These are phyloP conservation scores for Coemansia sp. DNA, from an alignment of 192 early-diverging fungal species.

Conservation along the genomic window DNA sequence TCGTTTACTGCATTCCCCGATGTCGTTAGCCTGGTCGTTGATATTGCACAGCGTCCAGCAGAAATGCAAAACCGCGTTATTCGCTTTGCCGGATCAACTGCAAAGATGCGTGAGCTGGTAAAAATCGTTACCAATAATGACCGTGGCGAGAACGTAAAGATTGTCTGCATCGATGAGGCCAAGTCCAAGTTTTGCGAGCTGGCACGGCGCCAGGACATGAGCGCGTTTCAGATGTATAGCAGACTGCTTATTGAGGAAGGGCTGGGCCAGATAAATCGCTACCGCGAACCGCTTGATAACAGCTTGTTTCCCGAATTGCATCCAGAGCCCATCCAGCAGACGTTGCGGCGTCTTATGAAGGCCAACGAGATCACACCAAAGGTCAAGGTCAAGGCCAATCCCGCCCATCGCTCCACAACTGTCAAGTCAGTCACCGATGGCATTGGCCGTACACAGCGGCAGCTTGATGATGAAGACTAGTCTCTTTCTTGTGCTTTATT, in stretches of 20 bases:
- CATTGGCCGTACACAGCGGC: constrained; percentile 4
- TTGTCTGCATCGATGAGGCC: constrained; percentile 33
- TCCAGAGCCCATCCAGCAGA: constrained; percentile 22
- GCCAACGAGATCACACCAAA: neutral
- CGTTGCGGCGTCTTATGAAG: constrained; percentile 21
- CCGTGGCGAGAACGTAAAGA: constrained; percentile 30
- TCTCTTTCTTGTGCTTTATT: neutral
- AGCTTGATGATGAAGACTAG: neutral
- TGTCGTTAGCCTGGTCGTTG: constrained; percentile 18
- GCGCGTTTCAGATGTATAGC: constrained; percentile 35
- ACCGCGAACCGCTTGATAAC: constrained; percentile 37
- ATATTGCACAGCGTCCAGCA: constrained; percentile 24
- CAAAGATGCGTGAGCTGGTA: constrained; percentile 38
- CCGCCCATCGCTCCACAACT: constrained; percentile 20
- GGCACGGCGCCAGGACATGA: constrained; percentile 25
- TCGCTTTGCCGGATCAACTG: constrained; percentile 33
- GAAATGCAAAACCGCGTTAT: constrained; percentile 42
- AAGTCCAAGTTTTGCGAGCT: constrained; percentile 27
- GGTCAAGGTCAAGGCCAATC: neutral
- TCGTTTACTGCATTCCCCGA: constrained; percentile 31
- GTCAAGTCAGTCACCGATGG: constrained; percentile 26
- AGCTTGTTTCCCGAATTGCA: constrained; percentile 29
- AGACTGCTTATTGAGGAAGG: constrained; percentile 47
- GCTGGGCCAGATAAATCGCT: constrained; percentile 36
- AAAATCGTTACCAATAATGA: constrained; percentile 36